Evolutionary conservation across 2,329 filamentous ascomycete species (phyloP).

Genomic region (Ceratocystis variospora): DNA sequence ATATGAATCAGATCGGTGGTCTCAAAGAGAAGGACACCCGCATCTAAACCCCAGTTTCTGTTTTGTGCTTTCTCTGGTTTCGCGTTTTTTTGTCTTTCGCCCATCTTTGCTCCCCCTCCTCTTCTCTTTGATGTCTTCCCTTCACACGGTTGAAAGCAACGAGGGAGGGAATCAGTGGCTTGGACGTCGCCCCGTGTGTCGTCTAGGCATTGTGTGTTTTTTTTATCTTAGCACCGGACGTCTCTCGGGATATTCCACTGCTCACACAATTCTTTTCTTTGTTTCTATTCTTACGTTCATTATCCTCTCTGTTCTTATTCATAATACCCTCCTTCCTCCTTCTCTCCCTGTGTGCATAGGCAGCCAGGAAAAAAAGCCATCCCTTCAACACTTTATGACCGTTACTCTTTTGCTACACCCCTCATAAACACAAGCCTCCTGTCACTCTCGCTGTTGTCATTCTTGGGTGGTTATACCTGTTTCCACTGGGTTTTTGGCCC

Average conservation of each 20-base stretch:
- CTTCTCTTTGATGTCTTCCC: background rate
- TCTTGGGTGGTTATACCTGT: background rate
- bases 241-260: background rate
- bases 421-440: background rate
- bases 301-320: constrained; percentile 8
- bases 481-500: background rate
- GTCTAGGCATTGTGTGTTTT: constrained; percentile 1
- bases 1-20: constrained; percentile 87
- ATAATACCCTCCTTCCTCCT: constrained; percentile 16
- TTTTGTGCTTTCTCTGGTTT: constrained; percentile 11
- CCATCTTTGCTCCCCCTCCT: background rate
- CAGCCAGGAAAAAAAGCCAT: background rate
- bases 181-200: background rate
- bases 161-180: too few species aligned
- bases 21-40: constrained; percentile 69
- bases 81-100: constrained; percentile 3
- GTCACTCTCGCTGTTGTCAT: background rate
- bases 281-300: constrained; percentile 17
- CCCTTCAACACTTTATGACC: background rate
- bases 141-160: background rate
- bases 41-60: constrained; percentile 20
- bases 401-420: background rate
- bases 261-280: constrained; percentile 10
- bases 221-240: background rate
- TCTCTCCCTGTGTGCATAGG: background rate